These are phyloP conservation scores for Amylocystis lapponica DNA, from an alignment of 768 basidiomycete species.

Conservation along the genomic window DNA sequence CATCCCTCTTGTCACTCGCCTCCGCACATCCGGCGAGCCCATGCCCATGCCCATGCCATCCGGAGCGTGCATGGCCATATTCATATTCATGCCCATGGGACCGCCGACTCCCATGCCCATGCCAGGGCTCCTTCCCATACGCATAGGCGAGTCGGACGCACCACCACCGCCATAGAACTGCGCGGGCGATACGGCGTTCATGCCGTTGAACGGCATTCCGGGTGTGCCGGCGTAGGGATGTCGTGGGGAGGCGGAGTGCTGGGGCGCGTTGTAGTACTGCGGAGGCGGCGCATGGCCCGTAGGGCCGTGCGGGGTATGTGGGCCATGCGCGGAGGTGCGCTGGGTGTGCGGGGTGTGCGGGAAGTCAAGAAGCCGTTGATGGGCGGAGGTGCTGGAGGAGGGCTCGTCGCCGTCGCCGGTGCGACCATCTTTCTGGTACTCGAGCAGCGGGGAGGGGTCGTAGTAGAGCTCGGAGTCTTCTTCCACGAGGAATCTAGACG, in stretches of 20 bases:
- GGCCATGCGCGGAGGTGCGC: background rate
- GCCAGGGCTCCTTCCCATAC: constrained; percentile 12
- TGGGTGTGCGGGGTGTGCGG: constrained; percentile 10
- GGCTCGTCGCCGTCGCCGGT: constrained; percentile 10
- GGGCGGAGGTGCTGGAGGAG: constrained; percentile 6
- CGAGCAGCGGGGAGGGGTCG: constrained; percentile 51
- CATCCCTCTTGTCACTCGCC: constrained; percentile 21
- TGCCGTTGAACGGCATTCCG: background rate
- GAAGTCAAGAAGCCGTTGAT: constrained; percentile 5
- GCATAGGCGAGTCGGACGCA: constrained; percentile 13
- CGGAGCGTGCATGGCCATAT: background rate
- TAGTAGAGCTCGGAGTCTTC: constrained; percentile 68
- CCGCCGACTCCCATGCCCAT: constrained; percentile 13
- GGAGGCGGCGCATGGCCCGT: constrained; percentile 8
- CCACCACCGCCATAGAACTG: constrained; percentile 35
- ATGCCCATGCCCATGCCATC: constrained; percentile 27
- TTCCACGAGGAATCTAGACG: constrained; percentile 70
- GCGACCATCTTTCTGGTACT: constrained; percentile 23
- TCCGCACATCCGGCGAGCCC: constrained; percentile 20
- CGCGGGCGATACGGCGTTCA: constrained; percentile 28
- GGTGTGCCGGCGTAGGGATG: constrained; percentile 9
- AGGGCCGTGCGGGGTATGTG: background rate
- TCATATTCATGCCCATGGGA: constrained; percentile 14
- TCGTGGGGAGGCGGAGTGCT: constrained; percentile 15
- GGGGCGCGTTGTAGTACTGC: constrained; percentile 8